A percentile compares a stretch with the other conserved stretches of the same genome.
These are phyloP conservation scores for Globisporangium nunn DNA, from an alignment of 352 stramenopile species.

Conservation along the genomic window DNA sequence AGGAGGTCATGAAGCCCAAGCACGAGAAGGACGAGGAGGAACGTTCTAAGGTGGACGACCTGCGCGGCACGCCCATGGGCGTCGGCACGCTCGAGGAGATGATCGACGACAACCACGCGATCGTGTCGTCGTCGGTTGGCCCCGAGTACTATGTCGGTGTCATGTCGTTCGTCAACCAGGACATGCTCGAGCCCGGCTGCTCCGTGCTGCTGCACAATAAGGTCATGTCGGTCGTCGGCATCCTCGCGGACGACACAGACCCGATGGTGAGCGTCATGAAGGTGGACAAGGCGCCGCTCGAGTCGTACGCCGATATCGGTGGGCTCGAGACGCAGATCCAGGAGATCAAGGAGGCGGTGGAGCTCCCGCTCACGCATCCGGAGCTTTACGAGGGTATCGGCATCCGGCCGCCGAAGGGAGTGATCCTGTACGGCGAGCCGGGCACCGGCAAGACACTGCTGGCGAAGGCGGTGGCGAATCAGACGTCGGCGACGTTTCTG, in stretches of 20 bases:
- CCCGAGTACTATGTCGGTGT: slow-evolving; percentile 99
- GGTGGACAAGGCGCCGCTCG: slow-evolving; percentile 98
- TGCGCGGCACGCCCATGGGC: slow-evolving; percentile 96
- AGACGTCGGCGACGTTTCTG: slow-evolving; percentile 99
- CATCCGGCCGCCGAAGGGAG: slow-evolving; percentile 97
- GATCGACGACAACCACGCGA: slow-evolving; percentile 99
- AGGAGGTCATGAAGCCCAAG: slow-evolving; percentile 99
- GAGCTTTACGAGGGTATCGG: slow-evolving; percentile 99
- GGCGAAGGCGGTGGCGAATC: slow-evolving; percentile 99
- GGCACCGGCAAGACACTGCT: slow-evolving; percentile 99
- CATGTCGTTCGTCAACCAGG: slow-evolving; percentile 99
- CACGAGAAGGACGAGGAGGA: slow-evolving; percentile 99
- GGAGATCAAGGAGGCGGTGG: slow-evolving; percentile 93
- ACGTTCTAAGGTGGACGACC: slow-evolving; percentile 98
- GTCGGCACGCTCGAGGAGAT: slow-evolving; percentile 99
- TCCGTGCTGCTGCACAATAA: slow-evolving; percentile 99
- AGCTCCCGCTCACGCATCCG: slow-evolving; percentile 97
- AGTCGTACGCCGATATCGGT: slow-evolving; percentile 99
- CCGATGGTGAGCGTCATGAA: slow-evolving; percentile 99
- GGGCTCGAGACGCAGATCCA: slow-evolving; percentile 98
- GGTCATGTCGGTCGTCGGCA: slow-evolving; percentile 98
- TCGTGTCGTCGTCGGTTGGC: slow-evolving; percentile 96
- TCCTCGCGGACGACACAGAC: slow-evolving; percentile 98
- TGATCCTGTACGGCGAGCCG: slow-evolving; percentile 99
- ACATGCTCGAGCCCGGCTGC: slow-evolving; percentile 98